Evolutionary conservation across 1,139 yeast species (phyloP).

Genomic region (Pichia sp.): DNA sequence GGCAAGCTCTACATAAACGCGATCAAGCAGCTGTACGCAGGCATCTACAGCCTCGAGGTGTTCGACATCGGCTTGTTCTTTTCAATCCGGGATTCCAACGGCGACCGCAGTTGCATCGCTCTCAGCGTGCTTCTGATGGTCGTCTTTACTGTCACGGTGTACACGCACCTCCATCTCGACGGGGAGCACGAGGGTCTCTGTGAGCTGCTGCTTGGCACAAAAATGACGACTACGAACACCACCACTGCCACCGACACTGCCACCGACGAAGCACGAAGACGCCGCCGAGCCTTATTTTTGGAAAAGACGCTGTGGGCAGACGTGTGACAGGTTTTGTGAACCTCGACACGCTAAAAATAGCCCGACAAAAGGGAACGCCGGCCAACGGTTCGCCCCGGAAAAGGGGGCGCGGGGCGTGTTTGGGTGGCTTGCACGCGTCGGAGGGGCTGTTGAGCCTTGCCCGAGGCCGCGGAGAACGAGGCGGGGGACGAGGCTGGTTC

Average conservation of each 20-base stretch:
- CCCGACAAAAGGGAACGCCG: too few species aligned
- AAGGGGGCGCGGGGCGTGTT: neutral
- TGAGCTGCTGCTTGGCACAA: neutral
- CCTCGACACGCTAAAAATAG: too few species aligned
- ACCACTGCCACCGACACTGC: neutral
- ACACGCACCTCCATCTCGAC: slow-evolving; percentile 37
- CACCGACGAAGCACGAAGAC: neutral
- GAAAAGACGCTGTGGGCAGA: neutral
- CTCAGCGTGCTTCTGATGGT: slow-evolving; percentile 47
- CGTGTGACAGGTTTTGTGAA: neutral
- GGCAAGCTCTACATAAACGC: slow-evolving; percentile 73
- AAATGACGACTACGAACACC: neutral
- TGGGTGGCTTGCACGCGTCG: neutral
- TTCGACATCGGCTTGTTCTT: slow-evolving; percentile 73
- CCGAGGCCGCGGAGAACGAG: neutral
- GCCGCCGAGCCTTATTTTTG: neutral
- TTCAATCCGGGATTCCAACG: slow-evolving; percentile 46
- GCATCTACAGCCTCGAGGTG: slow-evolving; percentile 73
- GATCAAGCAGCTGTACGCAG: slow-evolving; percentile 67
- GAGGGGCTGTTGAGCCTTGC: neutral
- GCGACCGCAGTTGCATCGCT: slow-evolving; percentile 33
- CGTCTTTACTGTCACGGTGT: slow-evolving; percentile 37
- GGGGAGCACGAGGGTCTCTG: slow-evolving; percentile 21
- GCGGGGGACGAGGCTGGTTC: neutral
- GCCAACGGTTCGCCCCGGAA: too few species aligned